Percentiles rank a stretch among this genome's conserved stretches.
Evolutionary conservation across 164 flowering plant genomes (phyloP).

Genomic region (Nymphaea colorata): DNA sequence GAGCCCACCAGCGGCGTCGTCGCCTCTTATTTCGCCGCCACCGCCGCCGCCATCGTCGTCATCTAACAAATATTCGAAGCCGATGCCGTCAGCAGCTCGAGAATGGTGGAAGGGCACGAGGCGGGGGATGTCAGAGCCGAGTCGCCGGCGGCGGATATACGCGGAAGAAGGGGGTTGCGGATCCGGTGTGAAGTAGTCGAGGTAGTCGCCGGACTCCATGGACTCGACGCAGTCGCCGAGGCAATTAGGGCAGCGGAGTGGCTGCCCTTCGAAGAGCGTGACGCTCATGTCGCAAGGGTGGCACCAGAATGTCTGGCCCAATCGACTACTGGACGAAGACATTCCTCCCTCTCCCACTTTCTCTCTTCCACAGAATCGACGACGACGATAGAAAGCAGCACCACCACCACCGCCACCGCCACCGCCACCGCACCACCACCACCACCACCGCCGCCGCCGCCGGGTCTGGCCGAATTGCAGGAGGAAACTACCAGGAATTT

Average conservation of each 20-base stretch:
- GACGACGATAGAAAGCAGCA: too few relatives aligned
- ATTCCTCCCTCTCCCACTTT: neutral
- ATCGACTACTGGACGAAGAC: neutral
- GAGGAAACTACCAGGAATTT: too few relatives aligned
- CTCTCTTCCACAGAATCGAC: neutral
- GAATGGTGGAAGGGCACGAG: conserved; percentile 6
- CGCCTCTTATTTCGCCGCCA: too few relatives aligned
- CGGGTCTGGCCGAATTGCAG: too few relatives aligned
- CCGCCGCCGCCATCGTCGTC: too few relatives aligned
- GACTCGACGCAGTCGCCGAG: conserved; percentile 35
- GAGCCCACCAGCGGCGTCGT: neutral
- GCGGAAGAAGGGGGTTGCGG: neutral
- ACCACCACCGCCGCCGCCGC: too few relatives aligned
- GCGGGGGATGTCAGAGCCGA: conserved; percentile 1
- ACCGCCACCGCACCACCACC: too few relatives aligned
- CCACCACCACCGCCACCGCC: too few relatives aligned
- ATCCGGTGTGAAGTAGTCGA: conserved; percentile 7
- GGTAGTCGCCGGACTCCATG: conserved; percentile 27
- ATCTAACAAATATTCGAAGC: too few relatives aligned
- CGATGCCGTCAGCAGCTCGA: neutral
- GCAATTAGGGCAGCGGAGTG: conserved; percentile 46
- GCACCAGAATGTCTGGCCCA: conserved; percentile 43
- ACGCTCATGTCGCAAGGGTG: conserved; percentile 65
- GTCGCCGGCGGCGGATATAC: conserved; percentile 1
- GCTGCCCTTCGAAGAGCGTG: conserved; percentile 19